phyloP scores from a whole-genome alignment of 306 rosid species.

The Dryas drummondii region DNA sequence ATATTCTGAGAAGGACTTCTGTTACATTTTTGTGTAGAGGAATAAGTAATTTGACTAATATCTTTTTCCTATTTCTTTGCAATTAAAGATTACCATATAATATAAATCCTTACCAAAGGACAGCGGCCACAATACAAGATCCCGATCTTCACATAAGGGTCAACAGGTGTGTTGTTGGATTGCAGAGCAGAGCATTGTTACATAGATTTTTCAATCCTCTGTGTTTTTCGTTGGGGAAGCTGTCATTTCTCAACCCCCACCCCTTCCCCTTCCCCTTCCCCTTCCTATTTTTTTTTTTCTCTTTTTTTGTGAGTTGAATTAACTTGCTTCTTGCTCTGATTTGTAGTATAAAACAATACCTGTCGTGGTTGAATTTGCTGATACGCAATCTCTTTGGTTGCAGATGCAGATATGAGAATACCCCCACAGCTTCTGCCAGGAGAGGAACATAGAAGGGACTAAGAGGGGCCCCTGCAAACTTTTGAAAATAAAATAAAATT shows the following conservation, averaged over 20 bases:
- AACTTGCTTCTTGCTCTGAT: neutral
- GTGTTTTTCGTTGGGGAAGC: neutral
- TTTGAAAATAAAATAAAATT: no score
- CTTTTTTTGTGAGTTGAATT: neutral
- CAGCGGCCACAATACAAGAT: neutral
- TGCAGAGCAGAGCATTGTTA: neutral
- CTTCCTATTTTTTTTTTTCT: neutral
- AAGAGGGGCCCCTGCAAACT: no score
- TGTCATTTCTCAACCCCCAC: neutral
- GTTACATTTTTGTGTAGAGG: neutral
- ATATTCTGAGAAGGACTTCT: neutral
- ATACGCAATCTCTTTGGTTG: neutral
- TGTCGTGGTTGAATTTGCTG: slow-evolving; percentile 3
- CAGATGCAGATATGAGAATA: slow-evolving; percentile 1
- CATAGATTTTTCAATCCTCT: neutral
- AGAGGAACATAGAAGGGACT: no score
- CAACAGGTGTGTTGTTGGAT: slow-evolving; percentile 12
- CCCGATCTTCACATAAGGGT: neutral
- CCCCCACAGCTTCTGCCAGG: slow-evolving; percentile 4
- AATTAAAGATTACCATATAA: neutral
- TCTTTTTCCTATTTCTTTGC: neutral
- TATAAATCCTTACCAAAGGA: slow-evolving; percentile 5
- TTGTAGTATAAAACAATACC: neutral
- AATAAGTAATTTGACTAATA: neutral
- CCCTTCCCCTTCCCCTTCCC: neutral